Percentiles rank a stretch among this genome's conserved stretches.
phyloP scores from a whole-genome alignment of 305 asterid genomes.

The Euphrasia arctica region DNA sequence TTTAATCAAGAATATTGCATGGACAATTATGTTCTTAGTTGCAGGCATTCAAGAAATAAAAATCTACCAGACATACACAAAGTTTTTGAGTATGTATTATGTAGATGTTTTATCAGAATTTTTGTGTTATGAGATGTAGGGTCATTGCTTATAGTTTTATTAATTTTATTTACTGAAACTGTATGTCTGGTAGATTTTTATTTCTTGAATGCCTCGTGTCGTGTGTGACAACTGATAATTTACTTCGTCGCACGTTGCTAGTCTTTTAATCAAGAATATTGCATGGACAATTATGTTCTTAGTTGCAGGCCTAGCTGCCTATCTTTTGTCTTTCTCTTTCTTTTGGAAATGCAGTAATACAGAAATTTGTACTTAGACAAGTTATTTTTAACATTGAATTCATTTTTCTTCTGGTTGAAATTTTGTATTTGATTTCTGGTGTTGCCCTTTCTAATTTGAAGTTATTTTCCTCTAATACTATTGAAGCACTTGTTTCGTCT shows the following conservation, averaged over 20 bases:
- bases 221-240: too few relatives aligned
- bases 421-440: slow-evolving; percentile 12
- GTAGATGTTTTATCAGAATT: slow-evolving; percentile 10
- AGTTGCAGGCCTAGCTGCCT: too few relatives aligned
- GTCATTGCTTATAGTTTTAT: background rate
- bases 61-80: too few relatives aligned
- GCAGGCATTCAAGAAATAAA: too few relatives aligned
- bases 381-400: background rate
- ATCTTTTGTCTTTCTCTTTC: slow-evolving; percentile 1
- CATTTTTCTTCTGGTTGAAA: background rate
- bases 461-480: slow-evolving; percentile 11
- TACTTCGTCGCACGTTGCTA: background rate
- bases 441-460: background rate
- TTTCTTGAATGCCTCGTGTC: too few relatives aligned
- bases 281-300: slow-evolving; percentile 6
- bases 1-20: slow-evolving; percentile 9
- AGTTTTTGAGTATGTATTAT: slow-evolving; percentile 39
- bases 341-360: background rate
- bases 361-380: slow-evolving; percentile 6
- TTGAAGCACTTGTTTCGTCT: slow-evolving; percentile 10
- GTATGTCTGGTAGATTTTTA: too few relatives aligned
- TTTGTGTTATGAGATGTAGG: slow-evolving; percentile 17
- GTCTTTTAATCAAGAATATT: slow-evolving; percentile 8
- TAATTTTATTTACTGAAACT: background rate
- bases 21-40: background rate